These are phyloP conservation scores for Aureobasidium vineae DNA, from an alignment of 2,329 filamentous ascomycete genomes.

Conservation along the genomic window DNA sequence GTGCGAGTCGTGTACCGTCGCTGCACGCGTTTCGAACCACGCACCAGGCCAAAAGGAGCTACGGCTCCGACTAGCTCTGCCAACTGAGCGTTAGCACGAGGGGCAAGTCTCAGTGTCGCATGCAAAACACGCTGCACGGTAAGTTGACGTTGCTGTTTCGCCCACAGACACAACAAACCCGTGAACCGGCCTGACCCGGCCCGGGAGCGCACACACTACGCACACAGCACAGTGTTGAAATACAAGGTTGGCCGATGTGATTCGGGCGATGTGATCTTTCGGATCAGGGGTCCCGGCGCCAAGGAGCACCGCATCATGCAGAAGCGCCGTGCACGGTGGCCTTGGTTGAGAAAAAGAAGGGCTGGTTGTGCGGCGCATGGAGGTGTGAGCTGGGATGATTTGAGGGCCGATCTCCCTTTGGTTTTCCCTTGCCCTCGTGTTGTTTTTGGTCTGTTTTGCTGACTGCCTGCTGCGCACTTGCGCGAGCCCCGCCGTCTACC, in stretches of 20 bases:
- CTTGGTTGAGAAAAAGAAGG: slow-evolving; percentile 13
- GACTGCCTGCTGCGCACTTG: background rate
- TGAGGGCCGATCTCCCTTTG: slow-evolving; percentile 24
- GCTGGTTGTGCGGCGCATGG: slow-evolving; percentile 1
- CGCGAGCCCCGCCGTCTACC: slow-evolving; percentile 1
- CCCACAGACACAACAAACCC: slow-evolving; percentile 18
- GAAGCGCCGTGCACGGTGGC: background rate
- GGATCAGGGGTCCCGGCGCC: slow-evolving; percentile 22
- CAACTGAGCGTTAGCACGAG: slow-evolving; percentile 12
- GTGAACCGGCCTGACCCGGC: slow-evolving; percentile 9
- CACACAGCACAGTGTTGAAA: background rate
- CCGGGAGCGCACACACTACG: slow-evolving; percentile 17
- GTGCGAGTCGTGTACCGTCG: slow-evolving; percentile 11
- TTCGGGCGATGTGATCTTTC: background rate
- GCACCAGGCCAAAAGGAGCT: slow-evolving; percentile 11
- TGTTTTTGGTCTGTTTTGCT: slow-evolving; percentile 9
- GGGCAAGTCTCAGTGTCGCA: slow-evolving; percentile 22
- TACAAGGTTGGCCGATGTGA: slow-evolving; percentile 2
- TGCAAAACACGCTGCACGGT: slow-evolving; percentile 22
- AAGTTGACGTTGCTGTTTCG: slow-evolving; percentile 18
- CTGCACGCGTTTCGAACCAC: slow-evolving; percentile 20
- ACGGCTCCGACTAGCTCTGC: slow-evolving; percentile 14
- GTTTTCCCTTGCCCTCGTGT: slow-evolving; percentile 8
- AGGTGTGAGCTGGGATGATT: slow-evolving; percentile 15
- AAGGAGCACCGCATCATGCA: slow-evolving; percentile 14